These are phyloP conservation scores for Lepidium didymum DNA, from an alignment of 345 rosid genomes.

Conservation along the genomic window DNA sequence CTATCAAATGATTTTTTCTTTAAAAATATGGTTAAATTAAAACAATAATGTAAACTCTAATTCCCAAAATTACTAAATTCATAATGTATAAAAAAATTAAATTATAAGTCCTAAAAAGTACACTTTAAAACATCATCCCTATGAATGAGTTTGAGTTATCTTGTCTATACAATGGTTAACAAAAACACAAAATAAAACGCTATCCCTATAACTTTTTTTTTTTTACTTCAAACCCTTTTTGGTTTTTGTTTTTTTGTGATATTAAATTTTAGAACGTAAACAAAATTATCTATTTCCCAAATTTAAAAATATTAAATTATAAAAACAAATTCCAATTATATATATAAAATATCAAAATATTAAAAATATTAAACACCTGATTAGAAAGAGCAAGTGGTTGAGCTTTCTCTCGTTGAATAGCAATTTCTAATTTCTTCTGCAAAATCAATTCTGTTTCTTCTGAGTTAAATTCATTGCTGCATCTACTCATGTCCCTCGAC, in stretches of 20 bases:
- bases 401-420: slow-evolving; percentile 52
- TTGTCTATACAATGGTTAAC: no score
- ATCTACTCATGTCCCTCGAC: slow-evolving; percentile 68
- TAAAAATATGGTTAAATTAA: neutral
- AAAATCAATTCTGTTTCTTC: slow-evolving; percentile 43
- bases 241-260: no score
- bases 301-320: no score
- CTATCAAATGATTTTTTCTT: neutral
- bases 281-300: neutral
- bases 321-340: neutral
- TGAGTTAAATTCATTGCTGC: slow-evolving; percentile 42
- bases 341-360: neutral
- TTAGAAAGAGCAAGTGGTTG: slow-evolving; percentile 62
- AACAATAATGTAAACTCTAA: neutral
- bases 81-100: neutral
- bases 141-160: no score
- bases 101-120: neutral
- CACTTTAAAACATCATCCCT: neutral
- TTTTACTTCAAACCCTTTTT: no score
- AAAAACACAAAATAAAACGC: no score
- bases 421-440: slow-evolving; percentile 46
- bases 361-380: slow-evolving; percentile 40
- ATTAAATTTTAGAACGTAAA: neutral
- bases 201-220: no score
- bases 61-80: neutral